A percentile compares a stretch with the other conserved stretches of the same genome.
Conservation (phyloP, 768 basidiomycete genomes). For the Dendrothele bispora region DNA sequence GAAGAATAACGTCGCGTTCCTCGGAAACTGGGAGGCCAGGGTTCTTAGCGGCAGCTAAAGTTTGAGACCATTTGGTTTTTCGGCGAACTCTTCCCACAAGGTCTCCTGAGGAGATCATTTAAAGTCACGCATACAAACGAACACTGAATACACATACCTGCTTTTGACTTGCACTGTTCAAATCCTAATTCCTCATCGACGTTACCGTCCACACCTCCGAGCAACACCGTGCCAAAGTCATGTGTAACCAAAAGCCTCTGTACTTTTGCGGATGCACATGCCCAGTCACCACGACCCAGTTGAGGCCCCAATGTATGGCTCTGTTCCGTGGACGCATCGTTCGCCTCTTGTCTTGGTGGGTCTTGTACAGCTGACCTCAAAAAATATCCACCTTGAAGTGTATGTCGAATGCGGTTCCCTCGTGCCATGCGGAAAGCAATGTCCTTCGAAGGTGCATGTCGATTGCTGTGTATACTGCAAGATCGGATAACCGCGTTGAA, state of each 20-base stretch:
- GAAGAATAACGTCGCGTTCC: too few relatives aligned
- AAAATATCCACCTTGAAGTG: slow-evolving; percentile 15
- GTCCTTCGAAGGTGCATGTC: slow-evolving; percentile 27
- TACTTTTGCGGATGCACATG: neutral
- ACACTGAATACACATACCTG: neutral
- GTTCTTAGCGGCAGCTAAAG: neutral
- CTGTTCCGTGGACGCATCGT: too few relatives aligned
- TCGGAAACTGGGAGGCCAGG: neutral
- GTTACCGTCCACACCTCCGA: neutral
- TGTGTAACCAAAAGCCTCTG: neutral
- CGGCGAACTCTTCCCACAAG: neutral
- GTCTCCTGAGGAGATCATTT: neutral
- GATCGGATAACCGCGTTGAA: slow-evolving; percentile 32
- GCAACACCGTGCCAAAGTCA: neutral
- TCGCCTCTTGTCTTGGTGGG: too few relatives aligned
- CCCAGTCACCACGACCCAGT: neutral
- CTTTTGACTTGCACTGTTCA: too few relatives aligned
- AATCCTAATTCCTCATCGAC: neutral
- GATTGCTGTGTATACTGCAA: slow-evolving; percentile 25
- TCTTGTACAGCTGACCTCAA: neutral
- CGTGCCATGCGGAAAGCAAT: slow-evolving; percentile 16
- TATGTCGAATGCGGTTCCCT: slow-evolving; percentile 17
- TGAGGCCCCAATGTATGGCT: neutral
- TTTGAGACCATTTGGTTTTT: neutral
- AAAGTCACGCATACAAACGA: neutral